Base-by-base conservation (phyloP, 2,329 filamentous ascomycete genomes). In the Acephala macrosclerotiorum region DNA sequence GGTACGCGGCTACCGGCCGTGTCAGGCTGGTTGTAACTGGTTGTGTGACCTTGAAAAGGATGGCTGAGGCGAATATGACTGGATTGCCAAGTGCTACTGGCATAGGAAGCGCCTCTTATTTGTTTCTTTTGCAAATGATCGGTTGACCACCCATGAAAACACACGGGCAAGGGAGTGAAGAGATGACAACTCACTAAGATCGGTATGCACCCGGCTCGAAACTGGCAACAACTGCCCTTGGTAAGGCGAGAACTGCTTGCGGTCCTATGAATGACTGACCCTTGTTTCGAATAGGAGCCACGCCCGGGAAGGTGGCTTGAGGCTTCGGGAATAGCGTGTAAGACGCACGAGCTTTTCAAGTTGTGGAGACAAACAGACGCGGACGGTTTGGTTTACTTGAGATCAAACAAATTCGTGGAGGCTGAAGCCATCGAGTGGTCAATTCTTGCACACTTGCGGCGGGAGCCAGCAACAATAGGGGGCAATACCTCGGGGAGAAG, bases 101-200 rank as follows among this genome's bases (percentile, higher is more conserved):
- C 47, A 65, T 26, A 36, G 45, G 61, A 56, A 25, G 38, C 62
- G 61, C 64, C 62, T 65, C 58, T 61, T 69, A 66, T 66, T 66
- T 69, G 64, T 65, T 67, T 69, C 62, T 65, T 67, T 58, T 51
- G 35, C 26, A 22, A 33, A 53, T 38, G 45, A 51, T 35, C 25
- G 55, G 35, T 29, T 33, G 33, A 56, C 20, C 61, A 56, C 26
- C 61, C 47, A 47, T 61, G 45, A 36, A n/a, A n/a, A 22, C 56
- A 58, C 14, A 33, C 61, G 45, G 53, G 51, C 51, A 42, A 58
- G 56, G 49, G 57, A 25, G 25, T n/a, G 29, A 26, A 51, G 53
- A 55, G 42, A 59, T 61, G 60, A 56, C 33, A 56, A 65, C 63
- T 65, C 53, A 65, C 58, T 25, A 38, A 36, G 49, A 65, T 29